phyloP scores from a whole-genome alignment of 306 rosid genomes.

The Arachis stenosperma region DNA sequence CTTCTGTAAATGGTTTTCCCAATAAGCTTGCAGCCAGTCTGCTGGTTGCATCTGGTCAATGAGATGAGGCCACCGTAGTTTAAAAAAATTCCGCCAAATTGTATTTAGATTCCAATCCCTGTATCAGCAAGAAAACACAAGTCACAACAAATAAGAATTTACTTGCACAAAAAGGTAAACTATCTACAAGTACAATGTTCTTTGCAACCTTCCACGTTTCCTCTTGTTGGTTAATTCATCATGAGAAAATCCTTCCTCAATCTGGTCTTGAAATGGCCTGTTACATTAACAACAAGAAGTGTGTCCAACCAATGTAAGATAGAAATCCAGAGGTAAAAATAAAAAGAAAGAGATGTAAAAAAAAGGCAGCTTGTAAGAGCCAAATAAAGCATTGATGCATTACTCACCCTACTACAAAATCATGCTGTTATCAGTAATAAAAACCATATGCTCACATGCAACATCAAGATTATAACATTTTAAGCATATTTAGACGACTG shows the following conservation, averaged over 20 bases:
- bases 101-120: slow-evolving; percentile 58
- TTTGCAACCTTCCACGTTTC: slow-evolving; percentile 69
- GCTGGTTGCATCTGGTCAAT: slow-evolving; percentile 39
- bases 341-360: background rate
- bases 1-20: slow-evolving; percentile 91
- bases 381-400: background rate
- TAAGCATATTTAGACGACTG: background rate
- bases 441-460: background rate
- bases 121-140: slow-evolving; percentile 33
- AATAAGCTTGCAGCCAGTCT: slow-evolving; percentile 79
- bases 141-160: slow-evolving; percentile 30
- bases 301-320: slow-evolving; percentile 17
- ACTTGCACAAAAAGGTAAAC: slow-evolving; percentile 13
- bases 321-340: background rate
- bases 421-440: background rate
- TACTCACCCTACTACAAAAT: slow-evolving; percentile 1
- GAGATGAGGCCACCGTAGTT: slow-evolving; percentile 64
- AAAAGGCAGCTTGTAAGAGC: slow-evolving; percentile 19
- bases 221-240: slow-evolving; percentile 52
- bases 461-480: background rate
- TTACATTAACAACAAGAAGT: slow-evolving; percentile 28
- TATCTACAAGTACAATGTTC: slow-evolving; percentile 17
- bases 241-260: slow-evolving; percentile 39
- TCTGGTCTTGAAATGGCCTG: slow-evolving; percentile 56
- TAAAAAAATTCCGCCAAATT: slow-evolving; percentile 60